Percentiles rank a stretch among this genome's conserved stretches.
Evolutionary conservation across 1,284 basidiomycete genomes (phyloP).

Genomic region (Trichosporon sp.): DNA sequence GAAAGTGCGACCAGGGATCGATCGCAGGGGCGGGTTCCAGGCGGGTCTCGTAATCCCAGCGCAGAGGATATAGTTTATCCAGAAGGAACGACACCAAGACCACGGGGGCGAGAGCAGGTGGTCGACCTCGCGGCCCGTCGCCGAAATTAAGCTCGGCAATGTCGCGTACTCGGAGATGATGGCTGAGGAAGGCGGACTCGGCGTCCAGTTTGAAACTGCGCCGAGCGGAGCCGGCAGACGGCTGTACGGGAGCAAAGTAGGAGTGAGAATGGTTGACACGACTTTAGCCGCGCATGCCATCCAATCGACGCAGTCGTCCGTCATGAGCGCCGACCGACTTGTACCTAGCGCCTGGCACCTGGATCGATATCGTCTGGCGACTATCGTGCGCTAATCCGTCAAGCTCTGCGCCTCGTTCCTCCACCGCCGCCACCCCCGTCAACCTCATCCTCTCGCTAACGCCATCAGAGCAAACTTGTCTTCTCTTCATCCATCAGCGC

Average conservation of each 20-base stretch:
- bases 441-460: not conserved
- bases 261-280: not conserved
- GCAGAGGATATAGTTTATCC: not conserved
- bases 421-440: slow-evolving; percentile 5
- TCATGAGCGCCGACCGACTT: not conserved
- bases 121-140: not conserved
- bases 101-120: not conserved
- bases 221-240: not conserved
- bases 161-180: not conserved
- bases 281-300: slow-evolving; percentile 2
- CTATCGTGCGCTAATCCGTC: slow-evolving; percentile 7
- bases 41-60: not conserved
- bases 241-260: slow-evolving; percentile 3
- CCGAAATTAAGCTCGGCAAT: slow-evolving; percentile 10
- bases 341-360: not conserved
- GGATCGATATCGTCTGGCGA: not conserved
- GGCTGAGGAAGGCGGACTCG: not conserved
- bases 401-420: slow-evolving; percentile 8
- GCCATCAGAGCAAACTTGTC: slow-evolving; percentile 16
- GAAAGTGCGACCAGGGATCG: slow-evolving; percentile 1
- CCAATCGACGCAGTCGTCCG: not conserved
- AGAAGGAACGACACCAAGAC: not conserved
- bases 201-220: not conserved
- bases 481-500: not conserved
- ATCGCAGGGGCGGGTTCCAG: too few species aligned